Evolutionary conservation across 345 rosid species (phyloP).

Genomic region (Cochlearia excelsa): DNA sequence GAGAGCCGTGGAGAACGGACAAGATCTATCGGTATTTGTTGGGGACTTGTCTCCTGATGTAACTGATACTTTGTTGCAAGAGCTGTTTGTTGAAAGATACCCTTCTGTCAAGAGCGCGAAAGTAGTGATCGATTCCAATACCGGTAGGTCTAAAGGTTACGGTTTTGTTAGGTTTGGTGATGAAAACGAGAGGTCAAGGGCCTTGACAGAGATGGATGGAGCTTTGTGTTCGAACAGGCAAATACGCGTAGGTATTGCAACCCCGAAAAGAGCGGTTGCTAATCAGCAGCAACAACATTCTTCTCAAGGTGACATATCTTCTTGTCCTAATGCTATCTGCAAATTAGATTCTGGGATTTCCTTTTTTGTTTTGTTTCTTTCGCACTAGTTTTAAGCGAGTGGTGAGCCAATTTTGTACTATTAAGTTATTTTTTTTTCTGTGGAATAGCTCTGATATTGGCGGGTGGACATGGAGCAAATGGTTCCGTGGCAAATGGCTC

Average conservation of each 20-base stretch:
- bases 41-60: conserved; percentile 92
- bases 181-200: conserved; percentile 74
- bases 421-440: conserved; percentile 13
- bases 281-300: conserved; percentile 65
- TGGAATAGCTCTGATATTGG: conserved; percentile 56
- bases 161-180: conserved; percentile 91
- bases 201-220: conserved; percentile 82
- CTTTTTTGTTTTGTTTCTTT: background rate
- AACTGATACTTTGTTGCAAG: conserved; percentile 67
- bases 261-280: conserved; percentile 71
- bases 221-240: conserved; percentile 74
- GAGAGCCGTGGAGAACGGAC: conserved; percentile 52
- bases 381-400: background rate
- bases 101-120: conserved; percentile 82
- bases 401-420: background rate
- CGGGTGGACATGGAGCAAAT: conserved; percentile 70
- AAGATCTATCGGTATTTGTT: conserved; percentile 75
- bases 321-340: conserved; percentile 13
- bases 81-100: conserved; percentile 62
- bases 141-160: conserved; percentile 85
- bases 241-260: conserved; percentile 79
- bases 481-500: conserved; percentile 29
- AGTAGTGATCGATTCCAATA: conserved; percentile 72
- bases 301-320: conserved; percentile 59
- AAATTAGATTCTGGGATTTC: background rate